These are phyloP conservation scores for Podospora bellae-mahoneyi DNA, from an alignment of 495 filamentous ascomycete genomes.

Conservation along the genomic window DNA sequence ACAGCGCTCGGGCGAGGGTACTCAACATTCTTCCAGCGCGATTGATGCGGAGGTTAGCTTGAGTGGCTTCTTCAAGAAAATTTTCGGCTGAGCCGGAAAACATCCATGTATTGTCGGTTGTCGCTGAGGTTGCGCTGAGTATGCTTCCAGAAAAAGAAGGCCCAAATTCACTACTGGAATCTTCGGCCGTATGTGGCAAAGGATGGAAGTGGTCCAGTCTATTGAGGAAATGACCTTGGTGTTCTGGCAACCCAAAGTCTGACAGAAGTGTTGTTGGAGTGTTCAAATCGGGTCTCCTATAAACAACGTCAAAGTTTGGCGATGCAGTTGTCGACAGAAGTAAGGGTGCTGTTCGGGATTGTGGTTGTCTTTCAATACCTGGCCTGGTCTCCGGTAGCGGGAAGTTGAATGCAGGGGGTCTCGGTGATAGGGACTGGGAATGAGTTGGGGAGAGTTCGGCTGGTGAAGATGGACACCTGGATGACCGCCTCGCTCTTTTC, in stretches of 20 bases:
- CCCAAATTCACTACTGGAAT: not conserved
- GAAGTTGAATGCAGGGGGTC: not conserved
- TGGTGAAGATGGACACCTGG: conserved; percentile 10
- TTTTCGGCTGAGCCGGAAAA: conserved; percentile 1
- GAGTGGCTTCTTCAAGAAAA: conserved; percentile 16
- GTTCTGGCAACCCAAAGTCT: not conserved
- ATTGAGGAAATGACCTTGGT: not conserved
- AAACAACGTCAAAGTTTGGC: not conserved
- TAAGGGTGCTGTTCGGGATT: not conserved
- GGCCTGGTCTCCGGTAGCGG: not conserved
- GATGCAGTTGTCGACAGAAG: not conserved
- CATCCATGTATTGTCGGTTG: conserved; percentile 2
- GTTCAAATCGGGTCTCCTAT: not conserved
- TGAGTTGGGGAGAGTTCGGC: conserved; percentile 8
- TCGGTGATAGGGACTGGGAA: not conserved
- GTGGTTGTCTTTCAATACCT: not conserved
- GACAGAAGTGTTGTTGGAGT: not conserved
- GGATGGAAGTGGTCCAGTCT: not conserved
- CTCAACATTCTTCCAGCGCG: conserved; percentile 11
- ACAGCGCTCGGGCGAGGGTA: not conserved
- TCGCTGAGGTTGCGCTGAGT: not conserved
- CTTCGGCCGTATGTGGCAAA: not conserved
- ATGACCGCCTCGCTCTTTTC: conserved; percentile 13
- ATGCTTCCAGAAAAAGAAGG: not conserved
- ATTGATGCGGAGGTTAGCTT: conserved; percentile 20